Evolutionary conservation across 2,329 filamentous ascomycete genomes (phyloP).

Genomic region (Metarhizium album): DNA sequence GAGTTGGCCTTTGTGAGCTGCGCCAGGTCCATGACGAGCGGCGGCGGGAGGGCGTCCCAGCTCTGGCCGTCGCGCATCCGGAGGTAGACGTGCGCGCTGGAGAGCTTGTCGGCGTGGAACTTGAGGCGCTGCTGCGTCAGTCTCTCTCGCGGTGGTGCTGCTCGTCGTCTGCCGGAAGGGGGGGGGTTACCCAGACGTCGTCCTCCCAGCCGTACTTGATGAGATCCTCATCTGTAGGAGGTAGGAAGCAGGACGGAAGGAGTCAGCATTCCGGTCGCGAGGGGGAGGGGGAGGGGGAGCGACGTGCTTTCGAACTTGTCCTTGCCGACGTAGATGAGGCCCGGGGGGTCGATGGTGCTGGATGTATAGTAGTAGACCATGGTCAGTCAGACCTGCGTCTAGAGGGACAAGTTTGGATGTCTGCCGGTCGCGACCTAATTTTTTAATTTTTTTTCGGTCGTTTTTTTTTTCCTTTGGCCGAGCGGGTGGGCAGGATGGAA

Average conservation of each 20-base stretch:
- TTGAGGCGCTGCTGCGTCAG: conserved; percentile 22
- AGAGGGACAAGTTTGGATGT: too few relatives aligned
- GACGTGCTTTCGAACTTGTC: conserved; percentile 94
- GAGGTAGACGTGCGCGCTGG: conserved; percentile 92
- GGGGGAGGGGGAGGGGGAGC: not conserved
- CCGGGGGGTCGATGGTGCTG: conserved; percentile 67
- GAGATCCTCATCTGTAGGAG: conserved; percentile 72
- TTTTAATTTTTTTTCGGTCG: too few relatives aligned
- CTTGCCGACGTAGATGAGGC: conserved; percentile 92
- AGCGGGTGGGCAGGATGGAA: too few relatives aligned
- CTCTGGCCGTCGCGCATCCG: conserved; percentile 65
- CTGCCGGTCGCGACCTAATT: too few relatives aligned
- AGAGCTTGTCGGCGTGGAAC: conserved; percentile 98
- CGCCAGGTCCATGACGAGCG: conserved; percentile 76
- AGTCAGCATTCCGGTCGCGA: not conserved
- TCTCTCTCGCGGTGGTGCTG: not conserved
- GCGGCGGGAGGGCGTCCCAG: conserved; percentile 73
- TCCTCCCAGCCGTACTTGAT: conserved; percentile 92
- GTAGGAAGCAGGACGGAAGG: not conserved
- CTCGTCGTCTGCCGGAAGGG: not conserved
- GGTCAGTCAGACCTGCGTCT: not conserved
- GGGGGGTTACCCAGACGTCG: conserved; percentile 58
- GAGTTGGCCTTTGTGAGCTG: conserved; percentile 98
- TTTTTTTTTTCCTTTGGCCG: too few relatives aligned
- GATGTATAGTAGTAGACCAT: conserved; percentile 99